phyloP scores from a whole-genome alignment of 2,329 filamentous ascomycete species.

The Beauveria pseudobassiana region DNA sequence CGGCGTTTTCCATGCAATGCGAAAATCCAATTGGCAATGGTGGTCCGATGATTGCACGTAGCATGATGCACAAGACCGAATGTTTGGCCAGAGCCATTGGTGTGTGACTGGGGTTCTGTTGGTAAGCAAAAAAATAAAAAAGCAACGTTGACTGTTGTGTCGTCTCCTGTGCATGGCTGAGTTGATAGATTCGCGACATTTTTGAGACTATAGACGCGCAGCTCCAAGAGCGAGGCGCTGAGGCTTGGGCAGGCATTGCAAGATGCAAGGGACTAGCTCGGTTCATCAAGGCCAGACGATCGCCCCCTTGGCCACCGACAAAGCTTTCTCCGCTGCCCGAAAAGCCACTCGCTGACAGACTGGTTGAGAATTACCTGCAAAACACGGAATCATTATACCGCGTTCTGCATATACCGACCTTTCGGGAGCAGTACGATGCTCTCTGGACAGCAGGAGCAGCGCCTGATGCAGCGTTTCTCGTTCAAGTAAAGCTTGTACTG shows the following conservation, averaged over 20 bases:
- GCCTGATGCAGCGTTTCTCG: constrained; percentile 37
- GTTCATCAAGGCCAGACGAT: constrained; percentile 41
- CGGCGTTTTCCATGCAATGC: constrained; percentile 34
- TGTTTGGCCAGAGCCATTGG: constrained; percentile 53
- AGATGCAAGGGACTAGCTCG: constrained; percentile 46
- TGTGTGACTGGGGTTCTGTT: constrained; percentile 37
- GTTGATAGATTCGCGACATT: constrained; percentile 33
- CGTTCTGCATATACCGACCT: constrained; percentile 44
- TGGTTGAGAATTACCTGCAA: constrained; percentile 42
- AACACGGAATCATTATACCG: constrained; percentile 41
- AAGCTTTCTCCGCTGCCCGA: constrained; percentile 38
- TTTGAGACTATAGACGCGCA: constrained; percentile 35
- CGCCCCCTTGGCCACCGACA: constrained; percentile 39
- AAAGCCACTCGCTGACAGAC: constrained; percentile 34
- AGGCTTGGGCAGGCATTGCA: constrained; percentile 29
- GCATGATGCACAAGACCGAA: constrained; percentile 47
- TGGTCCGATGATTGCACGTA: constrained; percentile 27
- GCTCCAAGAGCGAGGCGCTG: constrained; percentile 30
- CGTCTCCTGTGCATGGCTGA: constrained; percentile 9
- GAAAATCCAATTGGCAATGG: constrained; percentile 27
- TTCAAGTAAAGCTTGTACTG: constrained; percentile 51
- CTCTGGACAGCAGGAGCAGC: constrained; percentile 33
- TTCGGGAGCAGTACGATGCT: constrained; percentile 40
- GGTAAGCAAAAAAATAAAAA: constrained; percentile 25
- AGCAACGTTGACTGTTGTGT: no score